Evolutionary conservation across 2,329 filamentous ascomycete genomes (phyloP), one percentile per base, ranked within the genome.

Genomic region (Aspergillus sp.): DNA sequence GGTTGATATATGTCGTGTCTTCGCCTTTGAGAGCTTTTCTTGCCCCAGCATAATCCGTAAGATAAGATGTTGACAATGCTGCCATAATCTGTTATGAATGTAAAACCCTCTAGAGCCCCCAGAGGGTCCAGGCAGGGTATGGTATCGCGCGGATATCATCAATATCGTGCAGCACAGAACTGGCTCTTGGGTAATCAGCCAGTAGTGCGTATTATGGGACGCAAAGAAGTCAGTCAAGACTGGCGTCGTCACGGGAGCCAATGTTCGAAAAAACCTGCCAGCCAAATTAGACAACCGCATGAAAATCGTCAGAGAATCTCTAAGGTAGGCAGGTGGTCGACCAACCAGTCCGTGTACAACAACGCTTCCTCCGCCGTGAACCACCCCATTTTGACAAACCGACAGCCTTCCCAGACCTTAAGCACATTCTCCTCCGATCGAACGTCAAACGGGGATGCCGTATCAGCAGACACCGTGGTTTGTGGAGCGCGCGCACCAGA

Each of bases 351-450:
- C 37, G 83, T 70, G 46, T 80, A 80, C 4, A 72, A 75, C 4
- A 83, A 70, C 8, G 80, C 81, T 61, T 84, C 81, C 40, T 77
- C 73, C 1, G 81, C 79, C 0, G 79, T 79, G 51, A 83, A 79
- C 80, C 80, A 83, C 0, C 81, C 81, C 76, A 81, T 79, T 55
- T 77, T 77, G 19, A 82, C 80, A 57, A 82, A 83, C 1, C 80
- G 75, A 60, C 77, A 80, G 0, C 71, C 68, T n/a, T 77, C 78
- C 79, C 79, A 82, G 24, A 78, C 64, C 20, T 73, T 70, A 5
- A 80, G 63, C 12, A 75, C 74, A 27, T 73, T 68, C 13, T 45
- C 39, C 22, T 48, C 52, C 8, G 45, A 33, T 24, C 45, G 37
- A 24, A 41, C 22, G 19, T 51, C 49, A 30, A 51, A 51, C 13